These are phyloP conservation scores for Penicillium sp. DNA, from an alignment of 2,329 filamentous ascomycete genomes.

Conservation along the genomic window DNA sequence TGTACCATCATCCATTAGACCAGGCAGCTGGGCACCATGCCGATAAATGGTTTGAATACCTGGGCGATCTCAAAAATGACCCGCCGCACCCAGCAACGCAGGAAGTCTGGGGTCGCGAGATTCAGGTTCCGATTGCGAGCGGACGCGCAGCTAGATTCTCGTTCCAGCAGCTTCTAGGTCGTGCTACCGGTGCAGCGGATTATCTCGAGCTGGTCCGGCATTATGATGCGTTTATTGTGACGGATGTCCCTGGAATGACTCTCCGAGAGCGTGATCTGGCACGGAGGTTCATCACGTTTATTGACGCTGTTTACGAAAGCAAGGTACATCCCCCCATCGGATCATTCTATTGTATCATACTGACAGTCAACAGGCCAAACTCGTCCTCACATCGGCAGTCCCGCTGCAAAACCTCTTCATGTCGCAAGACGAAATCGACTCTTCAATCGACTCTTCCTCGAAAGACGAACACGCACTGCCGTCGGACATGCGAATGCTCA, in stretches of 20 bases:
- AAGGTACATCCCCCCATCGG: constrained; percentile 37
- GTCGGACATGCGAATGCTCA: constrained; percentile 70
- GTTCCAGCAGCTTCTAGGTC: constrained; percentile 86
- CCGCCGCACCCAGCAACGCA: constrained; percentile 76
- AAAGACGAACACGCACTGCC: constrained; percentile 52
- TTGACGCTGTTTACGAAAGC: constrained; percentile 89
- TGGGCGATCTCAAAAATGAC: constrained; percentile 74
- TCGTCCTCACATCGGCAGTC: constrained; percentile 86
- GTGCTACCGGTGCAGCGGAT: constrained; percentile 86
- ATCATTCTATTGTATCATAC: background rate
- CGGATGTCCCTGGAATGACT: constrained; percentile 88
- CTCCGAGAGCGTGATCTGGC: constrained; percentile 81
- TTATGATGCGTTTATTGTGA: constrained; percentile 91
- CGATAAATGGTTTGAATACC: constrained; percentile 91
- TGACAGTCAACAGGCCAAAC: constrained; percentile 66
- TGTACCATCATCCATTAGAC: constrained; percentile 88
- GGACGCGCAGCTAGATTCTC: constrained; percentile 86
- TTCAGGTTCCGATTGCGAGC: constrained; percentile 80
- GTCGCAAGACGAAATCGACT: constrained; percentile 64
- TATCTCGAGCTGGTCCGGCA: constrained; percentile 86
- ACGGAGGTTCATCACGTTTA: constrained; percentile 91
- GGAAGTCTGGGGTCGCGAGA: constrained; percentile 87
- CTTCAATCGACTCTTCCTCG: constrained; percentile 46
- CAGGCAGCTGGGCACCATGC: constrained; percentile 73
- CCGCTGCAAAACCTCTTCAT: constrained; percentile 84